A percentile compares a stretch with the other conserved stretches of the same genome.
Evolutionary conservation across 805 yeast species (phyloP).

Genomic region (Yamadazyma sp.): DNA sequence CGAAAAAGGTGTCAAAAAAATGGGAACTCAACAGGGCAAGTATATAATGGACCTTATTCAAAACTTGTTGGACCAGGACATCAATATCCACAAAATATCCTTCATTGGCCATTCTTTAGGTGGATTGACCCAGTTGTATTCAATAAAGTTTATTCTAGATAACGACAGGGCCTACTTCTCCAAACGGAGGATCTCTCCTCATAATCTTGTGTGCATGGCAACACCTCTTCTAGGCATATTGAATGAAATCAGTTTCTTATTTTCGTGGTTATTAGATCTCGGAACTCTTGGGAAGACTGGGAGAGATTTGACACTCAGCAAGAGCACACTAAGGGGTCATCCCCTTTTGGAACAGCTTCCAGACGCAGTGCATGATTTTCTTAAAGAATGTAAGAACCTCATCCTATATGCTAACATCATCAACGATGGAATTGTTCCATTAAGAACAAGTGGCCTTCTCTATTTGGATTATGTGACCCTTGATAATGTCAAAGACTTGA

Average conservation of each 20-base stretch:
- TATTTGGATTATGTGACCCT: conserved; percentile 45
- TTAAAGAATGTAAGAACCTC: conserved; percentile 30
- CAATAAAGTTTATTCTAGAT: conserved; percentile 36
- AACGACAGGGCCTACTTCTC: conserved; percentile 29
- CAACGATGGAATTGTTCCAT: conserved; percentile 47
- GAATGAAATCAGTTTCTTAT: conserved; percentile 39
- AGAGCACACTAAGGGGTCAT: conserved; percentile 28
- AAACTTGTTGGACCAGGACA: conserved; percentile 16
- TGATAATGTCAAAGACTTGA: conserved; percentile 36
- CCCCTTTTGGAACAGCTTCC: conserved; percentile 43
- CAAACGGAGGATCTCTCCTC: conserved; percentile 26
- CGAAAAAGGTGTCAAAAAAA: conserved; percentile 38
- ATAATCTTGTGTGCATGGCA: conserved; percentile 40
- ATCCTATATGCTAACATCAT: conserved; percentile 45
- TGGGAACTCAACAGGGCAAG: conserved; percentile 34
- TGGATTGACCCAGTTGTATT: conserved; percentile 43
- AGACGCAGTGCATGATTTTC: conserved; percentile 34
- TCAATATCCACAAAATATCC: conserved; percentile 30
- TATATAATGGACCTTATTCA: conserved; percentile 29
- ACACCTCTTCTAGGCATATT: conserved; percentile 43
- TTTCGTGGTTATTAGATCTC: conserved; percentile 42
- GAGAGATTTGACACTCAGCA: conserved; percentile 42
- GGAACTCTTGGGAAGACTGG: conserved; percentile 49
- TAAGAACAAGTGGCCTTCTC: conserved; percentile 42
- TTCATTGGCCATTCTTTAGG: conserved; percentile 47